phyloP scores from a whole-genome alignment of 495 filamentous ascomycete species.

The Neurospora sublineolata region DNA sequence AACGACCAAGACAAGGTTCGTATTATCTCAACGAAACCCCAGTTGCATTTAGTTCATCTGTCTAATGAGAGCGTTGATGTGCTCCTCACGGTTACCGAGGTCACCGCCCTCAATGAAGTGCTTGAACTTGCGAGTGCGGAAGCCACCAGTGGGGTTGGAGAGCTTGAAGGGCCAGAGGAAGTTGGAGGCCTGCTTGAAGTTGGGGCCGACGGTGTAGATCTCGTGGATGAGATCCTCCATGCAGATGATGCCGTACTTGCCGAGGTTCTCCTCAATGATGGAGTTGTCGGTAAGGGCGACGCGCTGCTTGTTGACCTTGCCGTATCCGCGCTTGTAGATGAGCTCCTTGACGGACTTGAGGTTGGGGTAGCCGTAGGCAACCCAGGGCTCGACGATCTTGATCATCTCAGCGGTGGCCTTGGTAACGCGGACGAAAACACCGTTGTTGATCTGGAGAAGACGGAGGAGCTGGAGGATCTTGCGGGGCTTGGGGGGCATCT shows the following conservation, averaged over 20 bases:
- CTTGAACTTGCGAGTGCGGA: slow-evolving; percentile 93
- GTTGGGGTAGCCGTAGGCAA: slow-evolving; percentile 98
- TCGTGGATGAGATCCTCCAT: slow-evolving; percentile 99
- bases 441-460: slow-evolving; percentile 99
- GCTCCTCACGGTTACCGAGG: slow-evolving; percentile 93
- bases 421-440: slow-evolving; percentile 92
- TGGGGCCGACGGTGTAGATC: slow-evolving; percentile 95
- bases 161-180: slow-evolving; percentile 99
- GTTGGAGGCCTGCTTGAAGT: slow-evolving; percentile 99
- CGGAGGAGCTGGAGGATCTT: slow-evolving; percentile 99
- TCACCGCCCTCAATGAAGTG: slow-evolving; percentile 99
- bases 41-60: slow-evolving; percentile 80
- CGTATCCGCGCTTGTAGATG: slow-evolving; percentile 98
- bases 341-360: slow-evolving; percentile 97
- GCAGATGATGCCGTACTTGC: slow-evolving; percentile 97
- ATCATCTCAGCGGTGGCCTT: slow-evolving; percentile 98
- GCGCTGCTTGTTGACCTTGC: slow-evolving; percentile 94
- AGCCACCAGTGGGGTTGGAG: slow-evolving; percentile 90
- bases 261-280: slow-evolving; percentile 89
- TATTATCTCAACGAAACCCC: slow-evolving; percentile 15
- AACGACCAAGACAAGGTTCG: slow-evolving; percentile 27
- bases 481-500: slow-evolving; percentile 98
- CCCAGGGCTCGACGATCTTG: slow-evolving; percentile 93
- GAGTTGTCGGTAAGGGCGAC: slow-evolving; percentile 94
- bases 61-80: slow-evolving; percentile 92